Percentiles rank a stretch among this genome's conserved stretches.
These are phyloP conservation scores for Aureobasidium sp. DNA, from an alignment of 2,329 filamentous ascomycete species.

Conservation along the genomic window DNA sequence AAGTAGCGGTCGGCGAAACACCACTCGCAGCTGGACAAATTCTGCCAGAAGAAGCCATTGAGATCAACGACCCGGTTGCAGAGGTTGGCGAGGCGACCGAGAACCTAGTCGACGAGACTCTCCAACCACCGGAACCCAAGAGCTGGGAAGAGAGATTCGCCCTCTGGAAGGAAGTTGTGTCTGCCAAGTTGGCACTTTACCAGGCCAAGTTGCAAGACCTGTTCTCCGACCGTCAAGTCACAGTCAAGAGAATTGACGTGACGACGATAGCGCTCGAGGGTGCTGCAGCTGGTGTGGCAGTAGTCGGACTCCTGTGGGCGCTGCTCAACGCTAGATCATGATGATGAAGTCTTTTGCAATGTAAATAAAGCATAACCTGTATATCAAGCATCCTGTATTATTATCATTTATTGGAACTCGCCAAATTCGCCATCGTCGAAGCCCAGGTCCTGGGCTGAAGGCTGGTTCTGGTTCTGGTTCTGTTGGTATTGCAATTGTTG, in stretches of 20 bases:
- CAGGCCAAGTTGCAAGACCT: slow-evolving; percentile 24
- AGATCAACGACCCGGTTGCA: slow-evolving; percentile 8
- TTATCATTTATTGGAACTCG: slow-evolving; percentile 57
- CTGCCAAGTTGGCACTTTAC: not conserved
- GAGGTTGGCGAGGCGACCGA: not conserved
- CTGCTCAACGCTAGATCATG: slow-evolving; percentile 27
- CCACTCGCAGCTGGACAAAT: slow-evolving; percentile 21
- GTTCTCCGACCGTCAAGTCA: slow-evolving; percentile 39
- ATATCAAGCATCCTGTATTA: slow-evolving; percentile 13
- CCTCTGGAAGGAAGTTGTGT: not conserved
- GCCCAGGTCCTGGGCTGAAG: slow-evolving; percentile 55
- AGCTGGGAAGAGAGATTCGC: slow-evolving; percentile 8
- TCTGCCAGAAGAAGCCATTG: slow-evolving; percentile 22
- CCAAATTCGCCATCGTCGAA: slow-evolving; percentile 87
- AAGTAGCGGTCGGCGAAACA: slow-evolving; percentile 14
- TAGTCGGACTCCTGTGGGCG: slow-evolving; percentile 30
- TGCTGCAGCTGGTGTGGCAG: slow-evolving; percentile 35
- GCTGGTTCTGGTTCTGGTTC: slow-evolving; percentile 28
- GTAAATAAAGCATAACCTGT: slow-evolving; percentile 13
- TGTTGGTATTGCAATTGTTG: not conserved
- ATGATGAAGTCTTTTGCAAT: slow-evolving; percentile 11
- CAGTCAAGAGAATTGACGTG: slow-evolving; percentile 40
- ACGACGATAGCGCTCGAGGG: slow-evolving; percentile 40
- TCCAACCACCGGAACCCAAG: not conserved
- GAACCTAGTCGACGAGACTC: not conserved